A percentile compares a stretch with the other conserved stretches of the same genome.
phyloP scores from a whole-genome alignment of 306 rosid species.

The Luffa aegyptiaca region DNA sequence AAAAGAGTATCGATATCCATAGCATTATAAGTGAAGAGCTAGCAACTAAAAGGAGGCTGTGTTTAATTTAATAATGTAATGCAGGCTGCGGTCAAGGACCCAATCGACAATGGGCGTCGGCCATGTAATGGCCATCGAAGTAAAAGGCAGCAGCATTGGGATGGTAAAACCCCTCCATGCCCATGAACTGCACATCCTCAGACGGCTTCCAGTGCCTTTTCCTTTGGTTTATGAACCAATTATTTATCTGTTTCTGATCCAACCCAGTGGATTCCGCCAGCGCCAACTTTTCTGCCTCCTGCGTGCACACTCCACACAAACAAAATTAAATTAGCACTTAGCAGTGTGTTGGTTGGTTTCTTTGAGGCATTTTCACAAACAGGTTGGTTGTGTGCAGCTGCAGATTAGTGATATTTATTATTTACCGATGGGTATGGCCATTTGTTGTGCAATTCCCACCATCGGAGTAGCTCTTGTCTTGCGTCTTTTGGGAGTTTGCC shows the following conservation, averaged over 20 bases:
- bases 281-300: conserved; percentile 96
- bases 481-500: conserved; percentile 96
- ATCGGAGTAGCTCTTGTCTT: conserved; percentile 79
- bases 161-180: conserved; percentile 84
- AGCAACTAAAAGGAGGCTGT: no score
- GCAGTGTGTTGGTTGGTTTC: background rate
- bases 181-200: conserved; percentile 96
- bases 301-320: background rate
- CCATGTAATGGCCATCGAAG: conserved; percentile 67
- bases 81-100: conserved; percentile 37
- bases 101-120: conserved; percentile 71
- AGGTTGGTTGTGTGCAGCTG: no score
- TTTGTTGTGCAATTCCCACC: conserved; percentile 98
- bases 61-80: no score
- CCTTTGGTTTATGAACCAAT: conserved; percentile 98
- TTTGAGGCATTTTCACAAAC: background rate
- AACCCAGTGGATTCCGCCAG: conserved; percentile 91
- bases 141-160: conserved; percentile 53
- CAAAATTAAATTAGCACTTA: background rate
- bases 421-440: conserved; percentile 99
- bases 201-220: conserved; percentile 99
- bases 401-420: no score
- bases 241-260: conserved; percentile 30
- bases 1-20: background rate
- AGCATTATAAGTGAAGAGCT: no score